Evolutionary conservation across 345 rosid genomes (phyloP), one percentile per base, ranked within the genome.

Genomic region (rapeseed (Brassica napus)): DNA sequence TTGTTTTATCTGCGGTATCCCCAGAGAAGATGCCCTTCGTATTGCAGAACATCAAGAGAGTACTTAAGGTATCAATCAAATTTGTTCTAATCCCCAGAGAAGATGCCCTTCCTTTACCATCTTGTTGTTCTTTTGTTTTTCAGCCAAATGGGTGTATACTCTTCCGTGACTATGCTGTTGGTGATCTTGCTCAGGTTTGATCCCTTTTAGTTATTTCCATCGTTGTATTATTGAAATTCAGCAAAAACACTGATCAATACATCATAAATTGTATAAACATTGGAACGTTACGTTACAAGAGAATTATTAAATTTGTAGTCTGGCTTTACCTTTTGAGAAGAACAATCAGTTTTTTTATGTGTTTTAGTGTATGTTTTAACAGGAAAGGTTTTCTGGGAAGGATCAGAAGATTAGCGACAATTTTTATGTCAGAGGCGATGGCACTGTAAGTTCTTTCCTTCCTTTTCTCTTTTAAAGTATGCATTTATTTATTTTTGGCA

Each of bases 371-470:
- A 74, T 69, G 31, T 62, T 79, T 32, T 37, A 59, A 77, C 90
- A 94, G 98, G 97, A 94, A 89, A 88, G 98, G 82, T 84, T 92
- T 57, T 83, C 88, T 68, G 79, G 79, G 83, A 94, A 94, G 86
- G 95, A 92, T 86, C 98, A 90, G 75, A 84, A 82, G 83, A 92
- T 94, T 68, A 86, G 98, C 70, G 91, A 92, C 58, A 94, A 91
- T 80, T 94, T 94, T 69, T 91, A 90, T 81, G 96, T 85, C 76
- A 89, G 98, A 84, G 98, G 93, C 77, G 98, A 92, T 87, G 98
- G 98, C 86, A 91, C 97, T 82, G 98, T 91, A 85, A 84, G 97
- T 88, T 72, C 69, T 15, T 49, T 32, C 69, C 21, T 49, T 32
- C 72, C 6, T 49, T 57, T 32, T 16, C 9, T 68, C 35, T 44